Percentiles rank a stretch among this genome's conserved stretches.
These are phyloP conservation scores for Actinomucor elegans DNA, from an alignment of 371 early-diverging fungal species.

Conservation along the genomic window DNA sequence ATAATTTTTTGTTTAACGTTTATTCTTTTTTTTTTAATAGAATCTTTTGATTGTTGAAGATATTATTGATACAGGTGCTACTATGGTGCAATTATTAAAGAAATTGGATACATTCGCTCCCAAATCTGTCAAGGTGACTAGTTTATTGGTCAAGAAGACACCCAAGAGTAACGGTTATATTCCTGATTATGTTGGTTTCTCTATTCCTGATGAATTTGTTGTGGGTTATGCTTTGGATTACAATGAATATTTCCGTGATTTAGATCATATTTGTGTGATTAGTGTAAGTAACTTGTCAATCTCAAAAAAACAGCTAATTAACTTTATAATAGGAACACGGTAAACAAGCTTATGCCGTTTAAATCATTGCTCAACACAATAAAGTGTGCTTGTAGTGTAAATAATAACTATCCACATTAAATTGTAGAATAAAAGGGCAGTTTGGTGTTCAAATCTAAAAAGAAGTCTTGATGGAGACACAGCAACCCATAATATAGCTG, in stretches of 20 bases:
- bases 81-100: slow-evolving; percentile 85
- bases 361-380: no score
- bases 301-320: background rate
- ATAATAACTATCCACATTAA: no score
- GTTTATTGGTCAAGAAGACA: slow-evolving; percentile 88
- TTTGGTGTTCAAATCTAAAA: no score
- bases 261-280: slow-evolving; percentile 92
- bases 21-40: no score
- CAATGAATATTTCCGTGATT: slow-evolving; percentile 92
- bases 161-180: slow-evolving; percentile 82
- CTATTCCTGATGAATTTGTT: slow-evolving; percentile 89
- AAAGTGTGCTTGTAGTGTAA: no score
- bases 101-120: slow-evolving; percentile 71
- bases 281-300: slow-evolving; percentile 65
- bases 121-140: slow-evolving; percentile 81
- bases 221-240: slow-evolving; percentile 89
- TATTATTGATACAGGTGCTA: slow-evolving; percentile 91
- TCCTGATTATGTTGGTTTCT: slow-evolving; percentile 88
- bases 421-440: no score
- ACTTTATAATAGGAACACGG: slow-evolving; percentile 13
- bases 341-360: slow-evolving; percentile 18
- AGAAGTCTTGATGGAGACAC: no score
- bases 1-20: no score
- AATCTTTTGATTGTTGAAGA: slow-evolving; percentile 92
- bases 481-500: no score